Conservation (phyloP, 768 basidiomycete species). For the Nevesoporus exiguus region DNA sequence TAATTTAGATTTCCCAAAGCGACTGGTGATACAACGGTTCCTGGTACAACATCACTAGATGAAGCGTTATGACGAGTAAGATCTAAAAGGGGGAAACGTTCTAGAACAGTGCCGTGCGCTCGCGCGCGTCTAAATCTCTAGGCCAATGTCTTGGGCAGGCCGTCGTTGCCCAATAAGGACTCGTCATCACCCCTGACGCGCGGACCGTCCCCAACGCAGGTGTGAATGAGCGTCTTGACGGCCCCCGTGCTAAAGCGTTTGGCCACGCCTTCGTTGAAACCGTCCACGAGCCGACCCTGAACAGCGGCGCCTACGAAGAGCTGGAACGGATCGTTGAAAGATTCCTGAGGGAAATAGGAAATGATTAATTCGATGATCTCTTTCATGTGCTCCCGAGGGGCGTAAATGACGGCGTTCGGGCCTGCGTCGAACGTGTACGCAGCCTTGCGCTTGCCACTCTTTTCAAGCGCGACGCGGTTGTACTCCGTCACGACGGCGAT, state of each 20-base stretch:
- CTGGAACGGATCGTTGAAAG: conserved; percentile 74
- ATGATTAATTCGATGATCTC: conserved; percentile 75
- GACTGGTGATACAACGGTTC: conserved; percentile 4
- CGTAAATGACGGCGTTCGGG: conserved; percentile 97
- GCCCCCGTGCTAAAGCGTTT: conserved; percentile 70
- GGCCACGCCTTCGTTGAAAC: conserved; percentile 78
- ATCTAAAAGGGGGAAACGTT: background rate
- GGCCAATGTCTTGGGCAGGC: conserved; percentile 60
- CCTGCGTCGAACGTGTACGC: conserved; percentile 99
- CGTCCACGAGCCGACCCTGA: conserved; percentile 53
- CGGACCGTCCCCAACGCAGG: conserved; percentile 89
- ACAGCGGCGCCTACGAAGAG: conserved; percentile 48
- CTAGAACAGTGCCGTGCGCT: background rate
- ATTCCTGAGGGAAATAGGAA: conserved; percentile 81
- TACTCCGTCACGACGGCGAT: conserved; percentile 88
- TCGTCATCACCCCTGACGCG: conserved; percentile 61
- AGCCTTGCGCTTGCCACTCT: conserved; percentile 63
- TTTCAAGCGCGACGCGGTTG: conserved; percentile 72
- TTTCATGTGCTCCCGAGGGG: conserved; percentile 69
- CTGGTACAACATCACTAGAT: background rate
- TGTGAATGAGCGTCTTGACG: conserved; percentile 90
- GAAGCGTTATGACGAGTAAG: background rate
- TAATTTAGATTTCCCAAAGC: background rate
- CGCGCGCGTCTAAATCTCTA: no score
- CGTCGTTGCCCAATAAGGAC: conserved; percentile 61